Evolutionary conservation across 2,329 filamentous ascomycete species (phyloP), one percentile per base, ranked within the genome.

Genomic region (Curvularia eragrostidis): DNA sequence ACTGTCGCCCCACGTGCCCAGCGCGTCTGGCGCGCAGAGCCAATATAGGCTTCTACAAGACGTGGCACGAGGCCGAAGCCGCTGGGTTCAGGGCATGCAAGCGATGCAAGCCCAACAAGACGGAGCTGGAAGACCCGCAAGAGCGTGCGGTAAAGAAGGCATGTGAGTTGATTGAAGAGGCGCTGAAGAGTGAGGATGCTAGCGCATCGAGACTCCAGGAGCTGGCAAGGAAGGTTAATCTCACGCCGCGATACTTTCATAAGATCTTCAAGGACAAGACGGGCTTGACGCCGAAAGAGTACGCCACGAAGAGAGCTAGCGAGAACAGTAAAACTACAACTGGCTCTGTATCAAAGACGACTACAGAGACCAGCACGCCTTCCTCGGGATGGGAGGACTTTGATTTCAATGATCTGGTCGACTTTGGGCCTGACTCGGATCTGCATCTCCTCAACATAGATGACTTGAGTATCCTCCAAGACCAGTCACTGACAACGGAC

Each of bases 1-100:
- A 86, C 74, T 89, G 87, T 70, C 81, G 86, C 1, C 85, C 86
- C 1, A 85, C 81, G 19, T 89, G 87, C 69, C 82, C 83, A 15
- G 81, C 83, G 3, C 82, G 86, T n/a, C 81, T 91, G 13, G 82
- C 84, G 1, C 78, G 81, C 2, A 79, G 84, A n/a, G 80, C 84
- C 10, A 83, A 84, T 19, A 78, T 91, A 30, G 74, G 77, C 30
- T 89, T 87, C 73, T 86, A 81, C 72, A 69, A 79, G 15, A 79
- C 75, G 0, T 67, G 78, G 0, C 58, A 68, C 0, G 77, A 82
- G 28, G 87, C 87, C 1, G 78, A 80, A 62, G 68, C 72, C 10
- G 79, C 78, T 15, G 70, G 85, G 1, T 88, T 81, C 66, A 78
- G 85, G 23, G 75, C 85, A 0, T 88, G 86, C 74, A 87, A 85